These are phyloP conservation scores for Podila clonocystis DNA, from an alignment of 192 early-diverging fungal species.

Conservation along the genomic window DNA sequence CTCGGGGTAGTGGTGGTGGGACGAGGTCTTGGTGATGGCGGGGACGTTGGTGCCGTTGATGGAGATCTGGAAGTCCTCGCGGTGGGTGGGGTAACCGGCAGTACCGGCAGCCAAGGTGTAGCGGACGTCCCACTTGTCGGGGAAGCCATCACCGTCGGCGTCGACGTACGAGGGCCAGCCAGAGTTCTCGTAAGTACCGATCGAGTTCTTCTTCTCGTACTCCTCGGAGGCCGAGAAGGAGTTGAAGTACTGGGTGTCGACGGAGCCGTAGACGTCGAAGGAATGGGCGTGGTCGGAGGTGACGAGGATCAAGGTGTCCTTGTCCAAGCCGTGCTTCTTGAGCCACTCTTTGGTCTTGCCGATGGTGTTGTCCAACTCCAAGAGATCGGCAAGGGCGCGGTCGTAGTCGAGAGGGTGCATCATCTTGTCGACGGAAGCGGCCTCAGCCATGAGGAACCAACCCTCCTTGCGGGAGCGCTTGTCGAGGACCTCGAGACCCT, in stretches of 20 bases:
- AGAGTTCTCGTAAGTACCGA: conserved; percentile 61
- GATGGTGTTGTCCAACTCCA: conserved; percentile 70
- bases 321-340: conserved; percentile 56
- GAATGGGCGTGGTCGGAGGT: conserved; percentile 74
- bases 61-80: conserved; percentile 57
- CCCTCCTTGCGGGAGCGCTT: conserved; percentile 67
- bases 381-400: conserved; percentile 69
- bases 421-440: conserved; percentile 71
- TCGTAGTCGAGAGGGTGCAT: conserved; percentile 71
- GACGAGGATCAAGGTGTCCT: conserved; percentile 68
- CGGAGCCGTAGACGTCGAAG: conserved; percentile 72
- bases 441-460: conserved; percentile 74
- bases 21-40: conserved; percentile 27
- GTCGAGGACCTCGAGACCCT: conserved; percentile 68
- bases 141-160: conserved; percentile 59
- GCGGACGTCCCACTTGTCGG: conserved; percentile 57
- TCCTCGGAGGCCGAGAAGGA: conserved; percentile 44
- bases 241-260: conserved; percentile 66
- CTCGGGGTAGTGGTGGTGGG: conserved; percentile 42
- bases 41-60: conserved; percentile 50
- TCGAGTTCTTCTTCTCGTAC: conserved; percentile 52
- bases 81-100: conserved; percentile 50
- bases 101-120: conserved; percentile 57
- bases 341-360: conserved; percentile 64
- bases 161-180: conserved; percentile 61